Base-by-base conservation (phyloP, 140 eudicot species). In the Ambrosia hybrid region DNA sequence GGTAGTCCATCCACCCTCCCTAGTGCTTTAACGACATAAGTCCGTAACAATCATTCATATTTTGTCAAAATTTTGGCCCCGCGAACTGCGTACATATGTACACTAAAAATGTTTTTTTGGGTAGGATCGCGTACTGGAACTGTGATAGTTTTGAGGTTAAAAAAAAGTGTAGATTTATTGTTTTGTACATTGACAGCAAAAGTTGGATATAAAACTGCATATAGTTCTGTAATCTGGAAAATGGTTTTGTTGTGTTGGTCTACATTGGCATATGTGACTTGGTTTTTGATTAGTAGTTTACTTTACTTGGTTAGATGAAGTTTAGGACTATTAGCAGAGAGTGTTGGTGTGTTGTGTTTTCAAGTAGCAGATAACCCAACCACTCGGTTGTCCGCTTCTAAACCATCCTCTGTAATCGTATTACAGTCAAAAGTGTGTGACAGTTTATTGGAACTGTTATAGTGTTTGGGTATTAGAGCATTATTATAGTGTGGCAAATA, bases 1-100 rank as follows among this genome's bases (percentile, higher is more conserved):
- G 94, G 94, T 37, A 73, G 71, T 65, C 84, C 86, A 34, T 63
- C 84, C 38, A 80, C 82, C 60, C 75, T 88, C 15, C 95, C 91
- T 3, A 82, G 79, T 80, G 85, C 85, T 67, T 76, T 88, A 51
- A 88, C 95, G 0, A 87, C 92, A 10, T 30, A 30, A 30, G 26
- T 21, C 26, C 26, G 26, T 21, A 21, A 21, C 26, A 21, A 21
- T 21, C 69, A 52, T 70, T 12, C 59, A 14, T 8, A 57, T 57
- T 39, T 55, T 64, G 68, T 52, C 39, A 14, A 77, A 62, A 61
- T 52, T 41, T 41, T 71, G 45, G 13, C 11, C 17, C 39, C 9
- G 33, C 36, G 4, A 9, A 49, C 55, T 49, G 53, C 53, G 62
- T 65, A 72, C 74, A 73, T 65, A 46, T 67, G 68, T 72, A 56